Base-by-base conservation (phyloP, 2,329 filamentous ascomycete species). In the Phaeosphaeriaceae sp. region DNA sequence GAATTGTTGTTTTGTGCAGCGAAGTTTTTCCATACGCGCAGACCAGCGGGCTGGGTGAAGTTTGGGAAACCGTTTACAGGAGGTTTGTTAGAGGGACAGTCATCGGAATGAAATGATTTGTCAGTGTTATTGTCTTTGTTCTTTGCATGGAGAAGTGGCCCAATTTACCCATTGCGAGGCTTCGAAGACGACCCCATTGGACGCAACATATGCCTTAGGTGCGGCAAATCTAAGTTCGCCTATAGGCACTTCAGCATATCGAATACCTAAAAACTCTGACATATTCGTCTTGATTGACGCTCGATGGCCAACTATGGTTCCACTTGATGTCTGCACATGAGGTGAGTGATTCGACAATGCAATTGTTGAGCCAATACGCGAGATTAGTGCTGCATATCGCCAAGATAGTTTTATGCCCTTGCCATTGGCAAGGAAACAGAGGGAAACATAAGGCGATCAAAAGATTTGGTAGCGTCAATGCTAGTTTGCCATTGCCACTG, bases 191-290 rank as follows among this genome's bases (percentile, higher is more conserved):
- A 52, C 52, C 16, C 54, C 63, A 43, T 29, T 23, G 21, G 57
- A 58, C 17, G 65, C 61, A 23, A 58, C 29, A 49, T 63, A 67
- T 37, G 50, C 59, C 45, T 67, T 59, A 3, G 67, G 66, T 3
- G 67, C 56, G 8, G 63, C 67, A 48, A 72, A 74, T 30, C 71
- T 61, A 21, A 73, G 53, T 23, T 65, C 53, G 7, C 67, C 71
- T 15, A 68, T 47, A 8, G 72, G 70, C 13, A 70, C 60, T 49
- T 67, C 56, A 1, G 68, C 72, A 43, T 70, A 75, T 8, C 64
- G 66, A 29, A 74, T 70, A 15, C 71, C 72, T 15, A 74, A 47
- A 32, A 71, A 75, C 26, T 74, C 68, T 9, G 57, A 52, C 7
- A 71, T 66, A 26, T 36, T 44, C 2, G 45, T 57, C 23, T 47